phyloP scores from a whole-genome alignment of 345 rosid genomes.

The Raphanus sativus region DNA sequence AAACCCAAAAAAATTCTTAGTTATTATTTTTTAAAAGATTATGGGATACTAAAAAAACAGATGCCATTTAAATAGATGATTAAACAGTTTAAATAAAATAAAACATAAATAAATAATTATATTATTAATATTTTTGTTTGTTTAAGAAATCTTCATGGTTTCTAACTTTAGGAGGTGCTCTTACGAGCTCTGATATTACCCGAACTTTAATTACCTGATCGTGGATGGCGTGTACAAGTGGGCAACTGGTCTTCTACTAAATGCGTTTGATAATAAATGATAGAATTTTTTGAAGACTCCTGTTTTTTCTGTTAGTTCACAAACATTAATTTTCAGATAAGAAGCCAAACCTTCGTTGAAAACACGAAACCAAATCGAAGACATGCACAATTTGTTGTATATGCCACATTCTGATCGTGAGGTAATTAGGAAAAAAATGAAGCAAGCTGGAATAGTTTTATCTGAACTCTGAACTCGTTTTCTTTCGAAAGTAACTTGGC shows the following conservation, averaged over 20 bases:
- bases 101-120: too few relatives aligned
- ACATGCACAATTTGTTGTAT: background rate
- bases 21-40: too few relatives aligned
- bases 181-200: too few relatives aligned
- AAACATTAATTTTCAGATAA: constrained; percentile 11
- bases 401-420: background rate
- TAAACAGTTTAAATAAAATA: too few relatives aligned
- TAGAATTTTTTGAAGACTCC: background rate
- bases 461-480: background rate
- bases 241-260: constrained; percentile 37
- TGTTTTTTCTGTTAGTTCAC: too few relatives aligned
- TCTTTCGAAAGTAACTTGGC: constrained; percentile 14
- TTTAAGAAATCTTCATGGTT: too few relatives aligned
- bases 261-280: constrained; percentile 38
- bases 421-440: background rate
- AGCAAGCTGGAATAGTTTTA: background rate
- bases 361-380: background rate
- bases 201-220: too few relatives aligned
- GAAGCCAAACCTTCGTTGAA: background rate
- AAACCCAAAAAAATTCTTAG: too few relatives aligned
- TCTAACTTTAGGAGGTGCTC: too few relatives aligned
- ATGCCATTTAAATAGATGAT: too few relatives aligned
- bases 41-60: too few relatives aligned
- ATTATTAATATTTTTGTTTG: too few relatives aligned
- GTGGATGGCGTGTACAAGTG: constrained; percentile 30